Conservation (phyloP, 202 grass and related monocot genomes). For the Bolboschoenoplectus hybrid region DNA sequence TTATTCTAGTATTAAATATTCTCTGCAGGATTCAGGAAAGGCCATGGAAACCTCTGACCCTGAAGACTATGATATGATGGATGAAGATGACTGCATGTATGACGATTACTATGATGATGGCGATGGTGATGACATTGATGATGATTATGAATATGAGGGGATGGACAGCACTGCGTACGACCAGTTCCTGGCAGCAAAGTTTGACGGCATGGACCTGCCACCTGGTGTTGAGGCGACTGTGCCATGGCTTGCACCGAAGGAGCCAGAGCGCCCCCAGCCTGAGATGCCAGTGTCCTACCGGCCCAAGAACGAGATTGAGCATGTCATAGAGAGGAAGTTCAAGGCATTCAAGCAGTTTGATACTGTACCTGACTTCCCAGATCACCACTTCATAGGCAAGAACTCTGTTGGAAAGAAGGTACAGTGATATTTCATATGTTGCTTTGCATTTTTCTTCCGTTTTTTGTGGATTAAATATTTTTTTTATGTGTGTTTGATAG, state of each 20-base stretch:
- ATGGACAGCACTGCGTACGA: slow-evolving; percentile 47
- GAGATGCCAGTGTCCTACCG: slow-evolving; percentile 41
- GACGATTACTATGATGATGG: slow-evolving; percentile 50
- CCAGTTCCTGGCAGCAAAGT: slow-evolving; percentile 64
- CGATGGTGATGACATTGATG: slow-evolving; percentile 44
- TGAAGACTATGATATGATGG: slow-evolving; percentile 41
- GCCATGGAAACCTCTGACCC: slow-evolving; percentile 21
- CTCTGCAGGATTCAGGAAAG: slow-evolving; percentile 33
- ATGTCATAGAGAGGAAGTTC: slow-evolving; percentile 73
- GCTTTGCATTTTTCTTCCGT: not conserved
- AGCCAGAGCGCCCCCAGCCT: slow-evolving; percentile 27
- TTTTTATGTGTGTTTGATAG: not conserved
- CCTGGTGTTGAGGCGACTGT: slow-evolving; percentile 76
- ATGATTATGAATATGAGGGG: slow-evolving; percentile 49
- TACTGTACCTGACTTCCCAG: slow-evolving; percentile 63
- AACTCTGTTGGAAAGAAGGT: slow-evolving; percentile 46
- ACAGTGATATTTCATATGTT: slow-evolving; percentile 35
- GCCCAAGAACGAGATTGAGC: slow-evolving; percentile 63
- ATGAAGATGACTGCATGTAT: slow-evolving; percentile 52
- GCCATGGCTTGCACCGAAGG: slow-evolving; percentile 56
- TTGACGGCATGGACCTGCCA: slow-evolving; percentile 76
- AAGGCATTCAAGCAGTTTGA: slow-evolving; percentile 90
- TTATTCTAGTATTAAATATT: not conserved
- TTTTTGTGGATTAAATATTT: not conserved
- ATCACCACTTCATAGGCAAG: slow-evolving; percentile 70